A percentile compares a stretch with the other conserved stretches of the same genome.
These are phyloP conservation scores for Aegilops umbellulata DNA, from an alignment of 176 grass and related monocot genomes.

Conservation along the genomic window DNA sequence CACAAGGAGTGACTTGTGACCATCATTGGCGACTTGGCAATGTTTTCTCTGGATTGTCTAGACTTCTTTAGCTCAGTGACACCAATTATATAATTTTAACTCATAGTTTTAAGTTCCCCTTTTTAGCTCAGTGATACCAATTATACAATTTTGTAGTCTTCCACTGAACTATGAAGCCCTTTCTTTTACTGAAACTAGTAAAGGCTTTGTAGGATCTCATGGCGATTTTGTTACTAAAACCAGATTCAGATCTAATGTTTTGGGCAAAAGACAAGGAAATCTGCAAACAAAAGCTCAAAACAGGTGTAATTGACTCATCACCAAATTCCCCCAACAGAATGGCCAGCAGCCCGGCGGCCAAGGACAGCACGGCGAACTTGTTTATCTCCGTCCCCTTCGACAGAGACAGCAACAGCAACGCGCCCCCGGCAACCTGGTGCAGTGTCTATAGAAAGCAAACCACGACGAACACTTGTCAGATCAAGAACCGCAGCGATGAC, in stretches of 20 bases:
- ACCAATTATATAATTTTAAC: background rate
- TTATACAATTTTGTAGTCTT: background rate
- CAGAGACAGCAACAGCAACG: slow-evolving; percentile 48
- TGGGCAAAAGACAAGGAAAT: background rate
- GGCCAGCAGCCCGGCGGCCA: slow-evolving; percentile 63
- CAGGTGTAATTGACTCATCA: slow-evolving; percentile 14
- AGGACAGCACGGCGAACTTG: slow-evolving; percentile 53
- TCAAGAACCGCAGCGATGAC: slow-evolving; percentile 12
- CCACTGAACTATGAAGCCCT: background rate
- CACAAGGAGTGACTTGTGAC: background rate
- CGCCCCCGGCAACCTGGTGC: slow-evolving; percentile 45
- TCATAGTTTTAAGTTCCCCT: background rate
- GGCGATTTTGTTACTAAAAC: background rate
- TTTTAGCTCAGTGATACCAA: background rate
- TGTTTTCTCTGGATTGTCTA: background rate
- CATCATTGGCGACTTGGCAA: background rate
- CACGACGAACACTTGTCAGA: slow-evolving; percentile 19
- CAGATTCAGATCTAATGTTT: background rate
- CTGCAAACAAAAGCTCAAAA: background rate
- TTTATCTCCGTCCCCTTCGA: slow-evolving; percentile 46
- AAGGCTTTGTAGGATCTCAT: background rate
- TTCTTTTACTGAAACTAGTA: background rate
- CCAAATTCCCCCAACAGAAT: slow-evolving; percentile 86
- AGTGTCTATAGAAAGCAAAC: slow-evolving; percentile 46
- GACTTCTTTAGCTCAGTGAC: too few species aligned